A percentile compares a stretch with the other conserved stretches of the same genome.
Evolutionary conservation across 306 rosid species (phyloP).

Genomic region (Potentilla sterilis): DNA sequence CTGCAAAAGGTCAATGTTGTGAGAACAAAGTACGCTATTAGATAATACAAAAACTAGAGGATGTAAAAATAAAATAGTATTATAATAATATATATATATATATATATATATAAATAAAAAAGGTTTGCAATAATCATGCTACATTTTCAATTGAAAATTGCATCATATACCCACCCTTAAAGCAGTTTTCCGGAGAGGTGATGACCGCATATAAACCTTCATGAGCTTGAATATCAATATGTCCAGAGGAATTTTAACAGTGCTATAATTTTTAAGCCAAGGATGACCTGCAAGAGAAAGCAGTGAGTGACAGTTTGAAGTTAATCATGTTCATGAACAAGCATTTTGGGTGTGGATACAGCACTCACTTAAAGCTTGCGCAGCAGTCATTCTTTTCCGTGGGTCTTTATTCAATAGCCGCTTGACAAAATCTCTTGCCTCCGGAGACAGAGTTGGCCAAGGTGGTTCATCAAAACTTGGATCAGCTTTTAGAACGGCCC

Average conservation of each 20-base stretch:
- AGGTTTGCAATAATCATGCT: neutral
- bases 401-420: constrained; percentile 83
- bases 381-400: constrained; percentile 86
- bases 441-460: constrained; percentile 83
- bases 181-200: constrained; percentile 84
- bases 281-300: constrained; percentile 73
- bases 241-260: constrained; percentile 72
- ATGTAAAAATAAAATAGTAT: neutral
- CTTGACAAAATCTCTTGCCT: constrained; percentile 82
- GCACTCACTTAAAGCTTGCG: constrained; percentile 79
- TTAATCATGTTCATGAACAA: constrained; percentile 1
- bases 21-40: neutral
- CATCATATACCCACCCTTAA: constrained; percentile 62
- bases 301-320: constrained; percentile 32
- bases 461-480: constrained; percentile 88
- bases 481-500: constrained; percentile 82
- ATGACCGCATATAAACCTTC: constrained; percentile 83
- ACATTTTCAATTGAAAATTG: constrained; percentile 11
- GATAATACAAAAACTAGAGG: constrained; percentile 1
- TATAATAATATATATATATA: neutral
- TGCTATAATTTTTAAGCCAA: constrained; percentile 64
- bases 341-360: constrained; percentile 14
- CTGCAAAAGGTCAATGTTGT: constrained; percentile 42
- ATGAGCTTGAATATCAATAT: constrained; percentile 78
- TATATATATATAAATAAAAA: too few relatives aligned